Conservation (phyloP, 2,329 filamentous ascomycete species). For the Blumeria graminis region DNA sequence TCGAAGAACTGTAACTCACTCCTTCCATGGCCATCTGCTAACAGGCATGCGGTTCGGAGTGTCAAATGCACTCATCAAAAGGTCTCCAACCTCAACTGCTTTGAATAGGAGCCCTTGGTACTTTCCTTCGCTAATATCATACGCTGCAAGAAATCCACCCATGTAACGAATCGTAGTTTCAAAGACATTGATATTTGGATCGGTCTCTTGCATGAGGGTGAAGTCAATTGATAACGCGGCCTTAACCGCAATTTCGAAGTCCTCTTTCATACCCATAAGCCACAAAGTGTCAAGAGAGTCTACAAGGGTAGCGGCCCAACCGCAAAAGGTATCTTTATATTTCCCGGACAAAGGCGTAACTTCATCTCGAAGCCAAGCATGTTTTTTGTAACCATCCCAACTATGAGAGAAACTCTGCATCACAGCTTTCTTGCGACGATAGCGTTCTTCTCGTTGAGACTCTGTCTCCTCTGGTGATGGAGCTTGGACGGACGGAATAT, state of each 20-base stretch:
- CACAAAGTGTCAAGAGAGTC: conserved; percentile 65
- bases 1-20: conserved; percentile 18
- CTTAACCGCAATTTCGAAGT: conserved; percentile 55
- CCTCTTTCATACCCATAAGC: conserved; percentile 60
- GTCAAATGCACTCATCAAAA: conserved; percentile 49
- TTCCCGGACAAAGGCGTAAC: conserved; percentile 44
- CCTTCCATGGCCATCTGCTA: conserved; percentile 20
- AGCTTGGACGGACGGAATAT: conserved; percentile 12
- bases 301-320: conserved; percentile 72
- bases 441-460: conserved; percentile 7
- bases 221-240: conserved; percentile 59
- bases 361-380: conserved; percentile 75
- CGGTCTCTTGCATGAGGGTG: conserved; percentile 27
- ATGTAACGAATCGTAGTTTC: conserved; percentile 84
- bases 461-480: conserved; percentile 7
- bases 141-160: conserved; percentile 65
- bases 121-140: conserved; percentile 53
- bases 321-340: conserved; percentile 62
- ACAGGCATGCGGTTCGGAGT: conserved; percentile 88
- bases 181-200: conserved; percentile 31
- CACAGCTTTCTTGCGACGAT: conserved; percentile 9
- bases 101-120: conserved; percentile 45
- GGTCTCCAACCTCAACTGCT: conserved; percentile 44
- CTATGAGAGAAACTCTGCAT: conserved; percentile 18
- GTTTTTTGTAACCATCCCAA: conserved; percentile 60